Base-by-base conservation (phyloP, 1,139 yeast genomes). In the Debaryomycetaceae sp. region DNA sequence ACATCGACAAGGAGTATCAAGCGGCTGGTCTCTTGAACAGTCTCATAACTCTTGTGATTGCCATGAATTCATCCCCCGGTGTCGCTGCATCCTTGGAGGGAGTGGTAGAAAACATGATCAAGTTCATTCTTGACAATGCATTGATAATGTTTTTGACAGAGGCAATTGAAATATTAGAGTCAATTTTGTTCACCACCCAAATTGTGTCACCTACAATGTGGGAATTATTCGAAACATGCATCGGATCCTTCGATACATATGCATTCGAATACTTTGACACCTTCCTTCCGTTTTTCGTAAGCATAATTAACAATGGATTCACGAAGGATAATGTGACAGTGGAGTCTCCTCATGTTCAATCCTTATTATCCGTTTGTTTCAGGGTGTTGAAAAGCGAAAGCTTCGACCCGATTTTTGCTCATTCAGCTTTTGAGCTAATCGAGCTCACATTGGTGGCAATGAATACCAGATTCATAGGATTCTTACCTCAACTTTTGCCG, bases 231-330 rank as follows among this genome's bases (percentile, higher is more conserved):
- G 65, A 69, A 38, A 53, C 63, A 22, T 71, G 75, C 44, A 60
- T 78, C 42, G 72, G 68, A 8, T 66, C 80, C 1, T 78, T 79
- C 52, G 80, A 78, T 48, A 74, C 76, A 29, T 79, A 76, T 57
- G 84, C 83, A 1, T 66, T 58, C 44, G 83, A 78, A 48, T 80
- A 73, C 55, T 76, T 72, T 50, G 80, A 76, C 48, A 66, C 66
- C 27, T 78, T 76, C 59, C 68, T 68, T 42, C 72, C 80, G 22
- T 80, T 74, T 55, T 76, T 78, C 48, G 80, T 76, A 55, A 65
- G 72, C 27, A 66, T 78, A 35, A 69, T 77, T 43, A 71, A 64
- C 50, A 66, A 67, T 53, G 83, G 83, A 3, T 78, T 78, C 54
- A 63, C 63, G 36, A 51, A 56, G 22, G 57, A 61, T 14, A 65